phyloP scores from a whole-genome alignment of 2,329 filamentous ascomycete species.

The Alternaria sp. region DNA sequence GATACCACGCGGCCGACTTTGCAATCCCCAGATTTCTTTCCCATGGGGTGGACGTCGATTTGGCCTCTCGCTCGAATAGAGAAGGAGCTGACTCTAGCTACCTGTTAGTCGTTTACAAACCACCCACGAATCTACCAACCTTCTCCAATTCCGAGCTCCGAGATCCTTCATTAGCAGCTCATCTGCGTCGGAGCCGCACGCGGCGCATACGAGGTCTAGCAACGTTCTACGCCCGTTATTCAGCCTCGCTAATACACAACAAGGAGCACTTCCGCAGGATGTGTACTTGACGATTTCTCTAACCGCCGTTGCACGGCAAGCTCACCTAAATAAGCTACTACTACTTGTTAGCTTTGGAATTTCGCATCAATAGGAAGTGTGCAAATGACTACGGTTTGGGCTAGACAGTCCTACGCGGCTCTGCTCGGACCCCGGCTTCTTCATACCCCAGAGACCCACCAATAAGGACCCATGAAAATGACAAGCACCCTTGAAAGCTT shows the following conservation, averaged over 20 bases:
- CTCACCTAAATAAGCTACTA: not conserved
- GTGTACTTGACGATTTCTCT: not conserved
- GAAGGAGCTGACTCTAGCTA: no score
- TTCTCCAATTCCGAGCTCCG: not conserved
- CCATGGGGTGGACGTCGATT: not conserved
- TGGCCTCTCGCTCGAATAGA: not conserved
- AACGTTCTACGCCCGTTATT: not conserved
- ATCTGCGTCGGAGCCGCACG: not conserved
- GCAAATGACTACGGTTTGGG: conserved; percentile 4
- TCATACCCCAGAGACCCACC: conserved; percentile 16
- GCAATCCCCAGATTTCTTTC: not conserved
- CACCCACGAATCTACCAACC: no score
- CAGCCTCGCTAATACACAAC: not conserved
- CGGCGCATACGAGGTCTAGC: not conserved
- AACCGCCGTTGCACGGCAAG: not conserved
- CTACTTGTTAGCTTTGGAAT: not conserved
- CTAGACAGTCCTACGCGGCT: conserved; percentile 4
- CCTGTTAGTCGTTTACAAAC: not conserved
- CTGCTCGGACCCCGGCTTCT: conserved; percentile 3
- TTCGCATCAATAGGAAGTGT: conserved; percentile 20
- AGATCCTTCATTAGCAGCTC: not conserved
- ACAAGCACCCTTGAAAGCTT: conserved; percentile 25
- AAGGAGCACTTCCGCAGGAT: conserved; percentile 7
- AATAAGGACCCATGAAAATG: conserved; percentile 16
- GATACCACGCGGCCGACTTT: not conserved